phyloP scores from a whole-genome alignment of 495 filamentous ascomycete species.

The Aspergillus incahuasiensis region DNA sequence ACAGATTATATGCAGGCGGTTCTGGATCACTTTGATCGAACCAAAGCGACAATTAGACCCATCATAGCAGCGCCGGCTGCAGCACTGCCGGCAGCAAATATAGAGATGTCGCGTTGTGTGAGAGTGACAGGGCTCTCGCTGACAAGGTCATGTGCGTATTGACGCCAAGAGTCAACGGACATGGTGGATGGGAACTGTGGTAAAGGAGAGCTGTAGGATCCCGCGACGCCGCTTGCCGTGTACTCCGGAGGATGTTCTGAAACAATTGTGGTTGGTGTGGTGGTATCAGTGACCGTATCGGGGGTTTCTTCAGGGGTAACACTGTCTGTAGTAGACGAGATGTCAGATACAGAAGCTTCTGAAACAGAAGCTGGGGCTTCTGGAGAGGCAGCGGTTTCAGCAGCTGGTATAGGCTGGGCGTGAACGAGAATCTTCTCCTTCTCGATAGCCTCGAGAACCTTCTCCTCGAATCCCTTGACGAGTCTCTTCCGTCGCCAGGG shows the following conservation, averaged over 20 bases:
- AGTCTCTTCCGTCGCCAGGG: conserved; percentile 82
- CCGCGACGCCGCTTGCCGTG: conserved; percentile 5
- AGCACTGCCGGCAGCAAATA: conserved; percentile 64
- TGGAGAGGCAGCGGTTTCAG: neutral
- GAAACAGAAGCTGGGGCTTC: neutral
- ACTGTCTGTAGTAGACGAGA: neutral
- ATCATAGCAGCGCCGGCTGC: conserved; percentile 66
- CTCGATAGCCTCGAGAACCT: conserved; percentile 78
- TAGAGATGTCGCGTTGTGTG: conserved; percentile 69
- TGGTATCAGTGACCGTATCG: neutral
- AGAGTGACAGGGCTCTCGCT: conserved; percentile 66
- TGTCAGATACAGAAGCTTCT: neutral
- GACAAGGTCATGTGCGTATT: conserved; percentile 48
- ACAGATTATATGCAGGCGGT: neutral
- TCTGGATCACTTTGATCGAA: conserved; percentile 44
- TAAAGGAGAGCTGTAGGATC: conserved; percentile 25
- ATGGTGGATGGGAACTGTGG: conserved; percentile 16
- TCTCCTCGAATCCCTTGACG: conserved; percentile 70
- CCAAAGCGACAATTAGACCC: conserved; percentile 53
- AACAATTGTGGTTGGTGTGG: neutral
- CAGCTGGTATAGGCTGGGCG: conserved; percentile 12
- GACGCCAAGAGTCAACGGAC: conserved; percentile 46
- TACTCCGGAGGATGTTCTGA: conserved; percentile 5
- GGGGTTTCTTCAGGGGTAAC: neutral
- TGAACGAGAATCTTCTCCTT: conserved; percentile 52